phyloP scores from a whole-genome alignment of 2,329 filamentous ascomycete species.

The Ophiostoma novo-ulmi region DNA sequence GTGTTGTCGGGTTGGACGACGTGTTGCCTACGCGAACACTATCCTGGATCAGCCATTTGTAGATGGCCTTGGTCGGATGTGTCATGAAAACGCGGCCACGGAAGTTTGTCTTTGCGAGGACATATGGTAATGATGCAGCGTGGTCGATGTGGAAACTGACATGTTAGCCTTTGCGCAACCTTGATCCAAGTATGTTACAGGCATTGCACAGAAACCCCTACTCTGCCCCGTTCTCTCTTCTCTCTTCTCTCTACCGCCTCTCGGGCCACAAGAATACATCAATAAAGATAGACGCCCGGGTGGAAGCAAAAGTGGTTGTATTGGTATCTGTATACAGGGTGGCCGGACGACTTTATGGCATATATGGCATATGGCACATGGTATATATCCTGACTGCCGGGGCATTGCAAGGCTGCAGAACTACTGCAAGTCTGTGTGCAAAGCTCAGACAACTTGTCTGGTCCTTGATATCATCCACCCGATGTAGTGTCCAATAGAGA shows the following conservation, averaged over 20 bases:
- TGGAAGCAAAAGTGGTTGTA: conserved; percentile 28
- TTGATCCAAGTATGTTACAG: not conserved
- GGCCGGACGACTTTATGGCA: conserved; percentile 25
- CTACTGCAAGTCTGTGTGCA: not conserved
- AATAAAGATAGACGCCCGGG: conserved; percentile 7
- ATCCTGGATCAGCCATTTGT: conserved; percentile 99
- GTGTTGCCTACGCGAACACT: conserved; percentile 82
- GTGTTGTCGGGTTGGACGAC: conserved; percentile 56
- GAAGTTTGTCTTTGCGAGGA: conserved; percentile 97
- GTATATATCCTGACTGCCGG: not conserved
- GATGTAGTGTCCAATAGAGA: not conserved
- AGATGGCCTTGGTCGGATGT: conserved; percentile 97
- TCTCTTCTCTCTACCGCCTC: not conserved
- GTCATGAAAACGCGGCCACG: conserved; percentile 97
- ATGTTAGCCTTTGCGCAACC: conserved; percentile 9
- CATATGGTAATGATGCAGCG: conserved; percentile 96
- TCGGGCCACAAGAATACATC: not conserved
- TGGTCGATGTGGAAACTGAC: conserved; percentile 94
- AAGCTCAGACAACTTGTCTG: conserved; percentile 5
- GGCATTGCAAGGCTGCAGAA: not conserved
- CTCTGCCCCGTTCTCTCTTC: no score
- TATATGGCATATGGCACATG: conserved; percentile 17
- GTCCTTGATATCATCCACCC: not conserved
- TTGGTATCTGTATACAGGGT: conserved; percentile 29
- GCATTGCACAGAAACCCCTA: not conserved